Evolutionary conservation across 768 basidiomycete genomes (phyloP), one percentile per base, ranked within the genome.

Genomic region (Bullera alba): DNA sequence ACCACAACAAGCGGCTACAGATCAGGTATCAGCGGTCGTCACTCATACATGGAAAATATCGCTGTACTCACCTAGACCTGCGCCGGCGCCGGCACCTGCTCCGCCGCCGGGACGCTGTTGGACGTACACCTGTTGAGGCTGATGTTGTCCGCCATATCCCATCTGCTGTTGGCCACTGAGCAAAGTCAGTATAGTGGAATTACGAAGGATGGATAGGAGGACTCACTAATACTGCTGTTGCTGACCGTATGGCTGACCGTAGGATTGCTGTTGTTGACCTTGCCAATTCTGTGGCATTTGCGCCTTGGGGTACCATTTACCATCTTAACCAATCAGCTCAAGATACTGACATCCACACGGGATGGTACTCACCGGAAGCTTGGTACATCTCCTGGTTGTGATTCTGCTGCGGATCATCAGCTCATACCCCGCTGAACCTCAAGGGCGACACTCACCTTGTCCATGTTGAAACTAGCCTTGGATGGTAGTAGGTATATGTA

Each of bases 301-400:
- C 0, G 48, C 30, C 12, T 41, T 25, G 16, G 52, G 57, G 26
- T 58, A 57, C 56, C 56, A 57, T 28, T 53, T 57, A 21, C 56
- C 56, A 53, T 57, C 56, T 10, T 5, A 6, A 15, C 4, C 22
- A 6, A n/a, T n/a, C n/a, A 21, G 36, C 15, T 17, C 22, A 21
- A 37, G n/a, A n/a, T n/a, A n/a, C n/a, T n/a, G n/a, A n/a, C n/a
- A n/a, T n/a, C n/a, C n/a, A n/a, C n/a, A 23, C 46, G 50, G 60
- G 60, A 42, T 65, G 62, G 57, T 57, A 61, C 34, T 61, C 54
- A 4, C 63, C 63, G 42, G 52, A 54, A 6, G 63, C 63, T 36
- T 58, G 60, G 32, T 65, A 65, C 55, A 59, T 59, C 38, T 56
- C 50, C n/a, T 58, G 56, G 23, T 34, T 8, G 8, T 34, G 32